A percentile compares a stretch with the other conserved stretches of the same genome.
phyloP scores from a whole-genome alignment of 1,139 yeast genomes.

The Yamadazyma sp. region DNA sequence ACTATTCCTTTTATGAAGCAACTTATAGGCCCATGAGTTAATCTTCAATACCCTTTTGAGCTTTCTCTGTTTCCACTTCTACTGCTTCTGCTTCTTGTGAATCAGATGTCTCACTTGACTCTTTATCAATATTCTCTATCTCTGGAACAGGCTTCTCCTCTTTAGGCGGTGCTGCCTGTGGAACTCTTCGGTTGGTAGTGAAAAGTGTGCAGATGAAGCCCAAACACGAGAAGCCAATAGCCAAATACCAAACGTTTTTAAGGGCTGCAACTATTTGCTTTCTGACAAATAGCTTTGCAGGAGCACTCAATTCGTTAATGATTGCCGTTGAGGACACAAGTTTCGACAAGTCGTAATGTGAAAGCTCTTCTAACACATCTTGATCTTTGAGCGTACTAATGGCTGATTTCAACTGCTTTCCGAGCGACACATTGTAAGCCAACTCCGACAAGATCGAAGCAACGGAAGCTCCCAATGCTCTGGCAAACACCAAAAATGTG shows the following conservation, averaged over 20 bases:
- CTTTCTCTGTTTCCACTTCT: too few relatives aligned
- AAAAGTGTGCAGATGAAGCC: constrained; percentile 14
- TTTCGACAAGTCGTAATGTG: constrained; percentile 13
- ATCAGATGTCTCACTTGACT: too few relatives aligned
- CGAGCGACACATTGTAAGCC: constrained; percentile 29
- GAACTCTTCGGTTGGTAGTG: background rate
- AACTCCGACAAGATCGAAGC: constrained; percentile 35
- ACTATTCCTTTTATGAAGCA: too few relatives aligned
- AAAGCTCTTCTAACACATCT: constrained; percentile 21
- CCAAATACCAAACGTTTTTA: constrained; percentile 32
- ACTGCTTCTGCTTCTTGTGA: too few relatives aligned
- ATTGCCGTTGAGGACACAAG: constrained; percentile 21
- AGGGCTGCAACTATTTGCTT: constrained; percentile 29
- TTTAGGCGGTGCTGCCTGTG: too few relatives aligned
- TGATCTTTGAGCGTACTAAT: constrained; percentile 20
- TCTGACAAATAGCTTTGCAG: constrained; percentile 26
- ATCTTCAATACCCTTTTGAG: too few relatives aligned
- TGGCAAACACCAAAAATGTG: constrained; percentile 29
- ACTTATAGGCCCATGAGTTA: too few relatives aligned
- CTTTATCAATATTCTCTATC: too few relatives aligned
- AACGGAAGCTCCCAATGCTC: constrained; percentile 34
- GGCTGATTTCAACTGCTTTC: constrained; percentile 14
- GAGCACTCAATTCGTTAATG: constrained; percentile 22
- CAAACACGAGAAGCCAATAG: constrained; percentile 27
- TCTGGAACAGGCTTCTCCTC: too few relatives aligned